Evolutionary conservation across 257 asterid genomes (phyloP).

Genomic region (Solanum sejunctum): DNA sequence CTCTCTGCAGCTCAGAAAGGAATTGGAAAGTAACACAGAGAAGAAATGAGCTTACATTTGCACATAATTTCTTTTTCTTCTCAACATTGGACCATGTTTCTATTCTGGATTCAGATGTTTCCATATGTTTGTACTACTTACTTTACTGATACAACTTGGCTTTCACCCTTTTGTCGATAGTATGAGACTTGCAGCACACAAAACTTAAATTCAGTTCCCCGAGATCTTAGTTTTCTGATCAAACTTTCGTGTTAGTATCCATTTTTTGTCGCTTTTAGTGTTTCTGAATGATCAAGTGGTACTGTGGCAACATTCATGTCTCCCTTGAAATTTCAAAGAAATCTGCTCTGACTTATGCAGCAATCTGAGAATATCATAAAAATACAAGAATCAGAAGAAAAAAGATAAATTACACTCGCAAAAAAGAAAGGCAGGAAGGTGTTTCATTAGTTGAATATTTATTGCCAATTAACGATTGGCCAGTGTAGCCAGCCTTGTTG

Average conservation of each 20-base stretch:
- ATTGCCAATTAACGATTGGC: background rate
- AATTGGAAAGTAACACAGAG: constrained; percentile 60
- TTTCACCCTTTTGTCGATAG: background rate
- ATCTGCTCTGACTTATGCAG: background rate
- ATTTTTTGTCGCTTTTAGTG: background rate
- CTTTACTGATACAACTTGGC: background rate
- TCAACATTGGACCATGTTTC: background rate
- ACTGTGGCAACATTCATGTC: background rate
- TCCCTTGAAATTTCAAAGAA: background rate
- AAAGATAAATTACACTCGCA: no score
- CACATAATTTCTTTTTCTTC: background rate
- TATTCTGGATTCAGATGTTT: background rate
- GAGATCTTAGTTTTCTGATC: background rate
- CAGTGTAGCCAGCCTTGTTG: background rate
- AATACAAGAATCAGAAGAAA: no score
- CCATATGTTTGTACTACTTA: background rate
- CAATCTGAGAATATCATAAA: background rate
- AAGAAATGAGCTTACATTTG: constrained; percentile 31
- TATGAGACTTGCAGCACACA: background rate
- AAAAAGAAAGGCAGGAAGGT: no score
- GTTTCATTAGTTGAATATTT: no score
- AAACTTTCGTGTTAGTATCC: no score
- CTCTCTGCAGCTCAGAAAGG: constrained; percentile 79
- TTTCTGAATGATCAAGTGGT: background rate
- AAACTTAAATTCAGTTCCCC: background rate